Base-by-base conservation (phyloP, 805 yeast genomes). In the Jamesozyma spencerorum region DNA sequence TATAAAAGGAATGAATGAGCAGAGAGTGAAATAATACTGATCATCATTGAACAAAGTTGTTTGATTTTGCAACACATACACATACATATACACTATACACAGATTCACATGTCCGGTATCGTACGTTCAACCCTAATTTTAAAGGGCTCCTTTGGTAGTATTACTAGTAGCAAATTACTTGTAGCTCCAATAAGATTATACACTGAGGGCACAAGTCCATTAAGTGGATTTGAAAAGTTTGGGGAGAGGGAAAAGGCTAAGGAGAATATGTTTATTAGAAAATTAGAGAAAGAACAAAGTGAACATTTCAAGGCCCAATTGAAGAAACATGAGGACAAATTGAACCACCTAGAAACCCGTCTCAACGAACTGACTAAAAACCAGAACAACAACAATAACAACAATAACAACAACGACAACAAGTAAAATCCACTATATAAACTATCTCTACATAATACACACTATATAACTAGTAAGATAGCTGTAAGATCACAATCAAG, bases 161-260 rank as follows among this genome's bases (percentile, higher is more conserved):
- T 13, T 5, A 14, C 4, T 12, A 29, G 14, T 2, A 36, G 19
- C n/a, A 20, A 26, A 5, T 24, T 26, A 8, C 27, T 27, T 12
- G 22, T 12, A 11, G 35, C 28, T 7, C 14, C 34, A 13, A 4
- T 14, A 15, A 38, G 33, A 11, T 12, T 18, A n/a, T 36, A 36
- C 14, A 20, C 38, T 15, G 32, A 19, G 12, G 38, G 39, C 30
- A 36, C 39, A 19, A 18, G 19, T 10, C 24, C 31, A 13, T 24
- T 38, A 14, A 29, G 33, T n/a, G 47, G 47, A 11, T 44, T 44
- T 17, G 84, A 80, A 55, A 68, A 79, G 45, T 80, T 82, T 68
- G 68, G 72, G 54, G 84, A 86, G 62, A 87, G 94, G 64, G 98
- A 90, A 72, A 81, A 75, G 68, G 97, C 96, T 48, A 79, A 79